Evolutionary conservation across 441 rosid species (phyloP), one percentile per base, ranked within the genome.

Genomic region (Isatis lusitanica): DNA sequence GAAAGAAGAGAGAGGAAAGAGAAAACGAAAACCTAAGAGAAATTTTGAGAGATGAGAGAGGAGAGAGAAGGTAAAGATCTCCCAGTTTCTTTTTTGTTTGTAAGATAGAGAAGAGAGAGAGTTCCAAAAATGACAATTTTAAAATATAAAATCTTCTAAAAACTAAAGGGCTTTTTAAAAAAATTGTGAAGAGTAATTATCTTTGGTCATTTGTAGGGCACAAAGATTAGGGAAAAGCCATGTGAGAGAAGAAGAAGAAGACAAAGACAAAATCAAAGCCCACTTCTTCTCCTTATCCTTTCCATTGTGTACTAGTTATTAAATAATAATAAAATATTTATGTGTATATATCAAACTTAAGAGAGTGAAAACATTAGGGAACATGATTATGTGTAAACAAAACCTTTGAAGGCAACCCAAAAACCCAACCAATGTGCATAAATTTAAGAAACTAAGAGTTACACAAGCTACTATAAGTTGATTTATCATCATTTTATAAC

Each of bases 31-130:
- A 21, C 24, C 24, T 21, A 21, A 21, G 24, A 21, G 72, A 84
- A 83, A 77, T 66, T 73, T 81, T 75, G 76, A 81, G 80, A 81
- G 73, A 84, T 64, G 11, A 30, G 18, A 12, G 78, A 80, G 31
- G 57, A 74, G 35, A 80, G 74, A 60, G 68, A 64, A 38, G 33
- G 63, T 39, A 28, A 53, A 68, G 52, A 68, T 30, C 26, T 40
- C 7, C 7, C 10, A n/a, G 9, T 24, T 38, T n/a, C 30, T 30
- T 17, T 35, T 48, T 5, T 33, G 6, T 36, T 5, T 33, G 6
- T 36, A 15, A 15, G 26, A 47, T 30, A 6, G 43, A 46, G 69
- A 11, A 6, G 30, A 68, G 76, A 74, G 70, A 38, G 51, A 77
- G 77, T 48, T 69, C 74, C 59, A 73, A 80, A 83, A 62, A 40